Evolutionary conservation across 371 early-diverging fungal genomes (phyloP).

Genomic region (Mucor indicus): DNA sequence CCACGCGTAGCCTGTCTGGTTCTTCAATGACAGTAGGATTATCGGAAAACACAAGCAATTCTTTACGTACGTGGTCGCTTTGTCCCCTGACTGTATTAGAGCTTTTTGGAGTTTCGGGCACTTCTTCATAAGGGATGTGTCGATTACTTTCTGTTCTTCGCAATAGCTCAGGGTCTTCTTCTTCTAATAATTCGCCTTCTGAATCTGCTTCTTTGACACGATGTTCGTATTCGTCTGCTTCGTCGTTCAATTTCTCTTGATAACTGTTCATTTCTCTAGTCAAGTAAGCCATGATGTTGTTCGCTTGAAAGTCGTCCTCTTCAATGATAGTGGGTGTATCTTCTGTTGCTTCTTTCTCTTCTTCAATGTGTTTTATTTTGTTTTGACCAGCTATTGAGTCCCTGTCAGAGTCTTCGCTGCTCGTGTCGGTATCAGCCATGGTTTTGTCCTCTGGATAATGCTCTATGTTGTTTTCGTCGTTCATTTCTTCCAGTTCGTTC

Average conservation of each 20-base stretch:
- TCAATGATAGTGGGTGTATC: background rate
- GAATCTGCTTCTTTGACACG: conserved; percentile 1
- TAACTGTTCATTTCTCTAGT: conserved; percentile 12
- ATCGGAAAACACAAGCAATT: conserved; percentile 13
- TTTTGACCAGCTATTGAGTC: conserved; percentile 7
- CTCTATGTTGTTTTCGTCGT: conserved; percentile 1
- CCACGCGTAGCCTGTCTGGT: background rate
- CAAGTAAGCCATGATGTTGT: conserved; percentile 13
- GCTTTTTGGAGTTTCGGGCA: background rate
- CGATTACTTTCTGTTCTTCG: conserved; percentile 32
- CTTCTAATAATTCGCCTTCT: conserved; percentile 8
- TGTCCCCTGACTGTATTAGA: background rate
- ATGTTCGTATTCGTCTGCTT: conserved; percentile 7
- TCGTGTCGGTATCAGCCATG: background rate
- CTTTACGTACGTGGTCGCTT: background rate
- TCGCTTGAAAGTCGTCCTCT: background rate
- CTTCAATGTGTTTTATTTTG: conserved; percentile 9
- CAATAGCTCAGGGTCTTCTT: conserved; percentile 18
- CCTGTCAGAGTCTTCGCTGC: background rate
- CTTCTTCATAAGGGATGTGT: conserved; percentile 23
- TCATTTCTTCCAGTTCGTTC: conserved; percentile 16
- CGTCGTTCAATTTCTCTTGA: conserved; percentile 1
- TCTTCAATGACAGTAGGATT: conserved; percentile 11
- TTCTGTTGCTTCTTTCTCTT: background rate
- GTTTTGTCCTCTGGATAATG: background rate